Evolutionary conservation across 108 stramenopile species (phyloP), one percentile per base, ranked within the genome.

Genomic region (Asterionellopsis glacialis): DNA sequence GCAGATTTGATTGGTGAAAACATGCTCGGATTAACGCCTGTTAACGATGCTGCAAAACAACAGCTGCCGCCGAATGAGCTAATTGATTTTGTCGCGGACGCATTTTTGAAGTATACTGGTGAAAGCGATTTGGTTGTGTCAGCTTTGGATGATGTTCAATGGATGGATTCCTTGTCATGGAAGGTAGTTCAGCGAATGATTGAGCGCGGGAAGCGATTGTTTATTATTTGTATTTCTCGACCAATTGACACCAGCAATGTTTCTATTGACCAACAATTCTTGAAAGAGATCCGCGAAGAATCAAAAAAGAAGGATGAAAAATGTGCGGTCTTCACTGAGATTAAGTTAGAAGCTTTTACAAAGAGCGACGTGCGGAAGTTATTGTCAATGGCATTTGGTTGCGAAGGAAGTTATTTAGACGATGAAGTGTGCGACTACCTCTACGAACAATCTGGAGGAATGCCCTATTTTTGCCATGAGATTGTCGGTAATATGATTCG

Each of bases 141-240:
- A 43, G 67, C 73, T 52, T 49, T 85, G 19, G 84, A 85, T 55
- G 84, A 85, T 58, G 75, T 80, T n/a, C 84, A 85, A 24, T 74
- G 75, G 65, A 65, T 80, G 57, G 84, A 85, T 73, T 72, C 75
- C 22, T 72, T 85, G 57, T 72, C 74, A 12, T 85, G 80, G 80
- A 85, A 73, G 49, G 78, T 85, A n/a, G 68, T 85, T 27, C 75
- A 76, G 41, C 68, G 51, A 22, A 61, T 85, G 10, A 76, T 74
- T 25, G 56, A 77, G 33, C 48, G 63, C 51, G 68, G 68, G 3
- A 42, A 73, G 51, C 81, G 82, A 39, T 59, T 85, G 39, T 65
- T 85, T 12, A 65, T 62, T 21, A 38, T 85, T 12, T 75, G 80
- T 51, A 75, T 78, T 23, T 79, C 73, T 41, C 73, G 84, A 33